Conservation (phyloP, 768 basidiomycete species). For the Mycena epipterygia region DNA sequence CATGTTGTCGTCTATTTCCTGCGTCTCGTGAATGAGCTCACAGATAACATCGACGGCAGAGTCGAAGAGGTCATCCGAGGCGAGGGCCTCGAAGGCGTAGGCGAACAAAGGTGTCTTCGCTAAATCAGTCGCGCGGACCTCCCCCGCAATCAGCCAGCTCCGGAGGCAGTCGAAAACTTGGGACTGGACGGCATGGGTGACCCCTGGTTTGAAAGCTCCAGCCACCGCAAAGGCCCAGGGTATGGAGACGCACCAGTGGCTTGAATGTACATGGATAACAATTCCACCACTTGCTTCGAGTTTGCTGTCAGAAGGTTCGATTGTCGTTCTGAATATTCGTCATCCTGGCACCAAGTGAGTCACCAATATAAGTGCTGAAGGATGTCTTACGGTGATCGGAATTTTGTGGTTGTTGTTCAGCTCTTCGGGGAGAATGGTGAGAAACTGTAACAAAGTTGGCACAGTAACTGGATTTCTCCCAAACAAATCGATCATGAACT, state of each 20-base stretch:
- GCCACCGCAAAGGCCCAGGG: constrained; percentile 4
- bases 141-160: constrained; percentile 91
- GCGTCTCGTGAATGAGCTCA: constrained; percentile 97
- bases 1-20: constrained; percentile 97
- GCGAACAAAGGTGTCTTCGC: constrained; percentile 84
- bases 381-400: constrained; percentile 81
- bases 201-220: constrained; percentile 65
- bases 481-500: constrained; percentile 85
- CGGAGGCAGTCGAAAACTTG: constrained; percentile 89
- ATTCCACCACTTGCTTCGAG: constrained; percentile 77
- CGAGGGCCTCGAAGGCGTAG: constrained; percentile 87
- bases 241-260: constrained; percentile 76
- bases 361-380: not conserved
- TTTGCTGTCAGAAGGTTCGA: constrained; percentile 75
- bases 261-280: constrained; percentile 90
- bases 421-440: constrained; percentile 94
- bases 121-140: constrained; percentile 75
- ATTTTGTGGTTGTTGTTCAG: constrained; percentile 86
- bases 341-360: constrained; percentile 64
- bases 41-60: constrained; percentile 92
- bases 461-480: constrained; percentile 90
- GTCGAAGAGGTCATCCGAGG: constrained; percentile 91
- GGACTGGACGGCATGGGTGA: constrained; percentile 81
- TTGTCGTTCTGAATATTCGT: constrained; percentile 78
- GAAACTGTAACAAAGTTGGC: constrained; percentile 86